Conservation (phyloP, 2,329 filamentous ascomycete genomes). For the Coleophoma eucalyptorum region DNA sequence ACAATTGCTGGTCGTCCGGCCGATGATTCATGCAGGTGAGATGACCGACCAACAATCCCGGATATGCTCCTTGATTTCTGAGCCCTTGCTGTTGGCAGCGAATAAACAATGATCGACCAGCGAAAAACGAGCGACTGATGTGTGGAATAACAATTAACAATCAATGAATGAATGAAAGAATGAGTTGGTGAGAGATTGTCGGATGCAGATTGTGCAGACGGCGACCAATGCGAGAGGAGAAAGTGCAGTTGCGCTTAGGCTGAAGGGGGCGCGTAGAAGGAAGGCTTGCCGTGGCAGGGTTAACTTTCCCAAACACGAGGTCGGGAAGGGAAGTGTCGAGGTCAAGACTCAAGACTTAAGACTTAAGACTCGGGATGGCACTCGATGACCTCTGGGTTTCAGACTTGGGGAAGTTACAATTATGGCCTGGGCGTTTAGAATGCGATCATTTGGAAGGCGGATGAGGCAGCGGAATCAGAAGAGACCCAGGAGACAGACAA, state of each 20-base stretch:
- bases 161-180: neutral
- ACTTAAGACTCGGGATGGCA: no score
- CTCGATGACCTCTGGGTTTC: no score
- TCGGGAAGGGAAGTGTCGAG: no score
- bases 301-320: no score
- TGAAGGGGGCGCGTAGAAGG: no score
- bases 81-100: neutral
- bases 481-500: no score
- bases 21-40: neutral
- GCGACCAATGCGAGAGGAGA: no score
- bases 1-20: neutral
- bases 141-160: neutral
- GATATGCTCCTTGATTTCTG: neutral
- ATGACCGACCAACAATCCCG: neutral
- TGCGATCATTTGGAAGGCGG: neutral
- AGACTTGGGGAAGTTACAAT: neutral
- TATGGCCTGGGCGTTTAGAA: neutral
- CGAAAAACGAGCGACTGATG: conserved; percentile 1
- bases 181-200: neutral
- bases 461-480: neutral
- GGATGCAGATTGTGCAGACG: neutral
- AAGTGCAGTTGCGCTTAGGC: no score
- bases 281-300: no score
- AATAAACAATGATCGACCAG: neutral
- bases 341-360: no score